Evolutionary conservation across 148 eudicot species (phyloP).

Genomic region (Arbutus unedo): DNA sequence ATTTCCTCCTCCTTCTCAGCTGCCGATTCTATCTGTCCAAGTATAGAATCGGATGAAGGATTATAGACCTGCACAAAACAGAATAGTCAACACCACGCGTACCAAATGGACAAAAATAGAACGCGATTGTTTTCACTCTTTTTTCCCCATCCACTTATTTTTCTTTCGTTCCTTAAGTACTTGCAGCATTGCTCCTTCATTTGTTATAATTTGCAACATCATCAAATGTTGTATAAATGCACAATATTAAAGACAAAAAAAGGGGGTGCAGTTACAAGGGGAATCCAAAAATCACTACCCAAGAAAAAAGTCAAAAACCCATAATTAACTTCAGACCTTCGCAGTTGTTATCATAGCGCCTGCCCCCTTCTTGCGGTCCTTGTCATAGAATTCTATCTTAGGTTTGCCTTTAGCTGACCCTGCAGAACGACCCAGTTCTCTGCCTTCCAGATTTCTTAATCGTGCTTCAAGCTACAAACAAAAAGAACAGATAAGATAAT

Average conservation of each 20-base stretch:
- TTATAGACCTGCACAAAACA: slow-evolving; percentile 60
- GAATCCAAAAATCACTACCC: not conserved
- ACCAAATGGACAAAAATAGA: not conserved
- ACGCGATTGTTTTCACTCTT: not conserved
- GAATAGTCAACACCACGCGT: not conserved
- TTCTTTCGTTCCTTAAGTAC: not conserved
- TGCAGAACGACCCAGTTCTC: slow-evolving; percentile 79
- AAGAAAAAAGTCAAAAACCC: not conserved
- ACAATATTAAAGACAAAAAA: not conserved
- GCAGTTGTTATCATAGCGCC: slow-evolving; percentile 87
- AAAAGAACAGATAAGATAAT: slow-evolving; percentile 14
- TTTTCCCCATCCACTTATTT: not conserved
- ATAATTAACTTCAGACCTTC: slow-evolving; percentile 44
- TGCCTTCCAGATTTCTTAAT: slow-evolving; percentile 77
- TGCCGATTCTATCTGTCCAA: slow-evolving; percentile 37
- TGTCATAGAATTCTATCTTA: slow-evolving; percentile 81
- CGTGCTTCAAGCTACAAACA: slow-evolving; percentile 77
- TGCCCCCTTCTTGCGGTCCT: slow-evolving; percentile 76
- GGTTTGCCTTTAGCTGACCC: slow-evolving; percentile 97
- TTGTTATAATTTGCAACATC: not conserved
- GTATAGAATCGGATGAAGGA: slow-evolving; percentile 77
- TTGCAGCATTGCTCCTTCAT: not conserved
- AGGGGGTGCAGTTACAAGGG: not conserved
- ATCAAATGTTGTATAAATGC: not conserved
- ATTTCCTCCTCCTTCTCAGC: slow-evolving; percentile 31